Percentiles rank a stretch among this genome's conserved stretches.
phyloP scores from a whole-genome alignment of 805 yeast species.

The Candida ovalis region DNA sequence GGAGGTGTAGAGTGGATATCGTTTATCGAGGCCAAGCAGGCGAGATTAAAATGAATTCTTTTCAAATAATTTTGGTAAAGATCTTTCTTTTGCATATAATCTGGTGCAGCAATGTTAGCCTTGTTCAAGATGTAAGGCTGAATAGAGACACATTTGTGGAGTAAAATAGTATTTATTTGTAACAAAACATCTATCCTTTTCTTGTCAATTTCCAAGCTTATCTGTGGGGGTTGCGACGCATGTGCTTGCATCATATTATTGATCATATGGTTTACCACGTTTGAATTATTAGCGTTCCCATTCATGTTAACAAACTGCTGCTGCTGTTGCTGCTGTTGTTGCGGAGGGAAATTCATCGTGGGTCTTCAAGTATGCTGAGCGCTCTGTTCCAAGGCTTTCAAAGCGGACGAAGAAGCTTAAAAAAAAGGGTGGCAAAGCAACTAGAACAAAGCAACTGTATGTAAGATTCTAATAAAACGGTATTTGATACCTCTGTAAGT shows the following conservation, averaged over 20 bases:
- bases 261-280: slow-evolving; percentile 7
- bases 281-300: neutral
- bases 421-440: too few species aligned
- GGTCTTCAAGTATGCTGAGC: neutral
- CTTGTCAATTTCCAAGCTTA: slow-evolving; percentile 30
- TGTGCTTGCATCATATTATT: slow-evolving; percentile 25
- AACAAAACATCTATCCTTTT: slow-evolving; percentile 32
- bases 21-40: slow-evolving; percentile 35
- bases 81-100: slow-evolving; percentile 27
- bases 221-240: slow-evolving; percentile 26
- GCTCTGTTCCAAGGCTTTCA: neutral
- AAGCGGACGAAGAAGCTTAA: neutral
- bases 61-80: slow-evolving; percentile 32
- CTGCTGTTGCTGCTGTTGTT: slow-evolving; percentile 1
- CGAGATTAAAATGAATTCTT: slow-evolving; percentile 33
- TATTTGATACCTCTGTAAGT: too few species aligned
- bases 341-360: neutral
- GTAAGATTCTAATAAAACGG: too few species aligned
- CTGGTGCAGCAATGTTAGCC: slow-evolving; percentile 18
- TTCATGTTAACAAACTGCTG: neutral
- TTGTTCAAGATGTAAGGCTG: slow-evolving; percentile 26
- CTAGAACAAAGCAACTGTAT: too few species aligned
- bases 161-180: slow-evolving; percentile 32
- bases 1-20: slow-evolving; percentile 31
- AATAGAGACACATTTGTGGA: slow-evolving; percentile 29